Conservation (phyloP, 768 basidiomycete species). For the Crepidotus variabilis region DNA sequence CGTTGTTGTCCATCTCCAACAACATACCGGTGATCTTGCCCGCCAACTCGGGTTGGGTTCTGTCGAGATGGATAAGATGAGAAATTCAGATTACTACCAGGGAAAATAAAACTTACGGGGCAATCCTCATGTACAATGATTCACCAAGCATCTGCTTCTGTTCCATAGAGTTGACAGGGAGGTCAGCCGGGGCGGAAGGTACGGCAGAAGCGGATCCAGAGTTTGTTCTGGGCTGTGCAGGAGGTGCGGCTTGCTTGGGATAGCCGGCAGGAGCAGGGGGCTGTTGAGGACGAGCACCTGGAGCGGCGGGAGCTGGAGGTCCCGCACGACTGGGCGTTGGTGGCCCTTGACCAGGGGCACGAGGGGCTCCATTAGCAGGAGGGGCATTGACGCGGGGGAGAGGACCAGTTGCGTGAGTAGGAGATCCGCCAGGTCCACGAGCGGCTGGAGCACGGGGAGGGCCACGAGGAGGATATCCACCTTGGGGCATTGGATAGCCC, state of each 20-base stretch:
- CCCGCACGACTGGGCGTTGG: conserved; percentile 35
- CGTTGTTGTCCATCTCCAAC: conserved; percentile 97
- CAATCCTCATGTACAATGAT: conserved; percentile 90
- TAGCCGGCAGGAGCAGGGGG: conserved; percentile 27
- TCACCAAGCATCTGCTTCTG: conserved; percentile 99
- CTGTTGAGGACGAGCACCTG: conserved; percentile 28
- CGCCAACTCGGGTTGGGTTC: conserved; percentile 86
- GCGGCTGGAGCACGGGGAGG: conserved; percentile 59
- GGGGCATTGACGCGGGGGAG: conserved; percentile 65
- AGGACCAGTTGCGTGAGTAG: conserved; percentile 57
- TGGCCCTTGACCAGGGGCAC: conserved; percentile 43
- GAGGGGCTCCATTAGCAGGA: conserved; percentile 51
- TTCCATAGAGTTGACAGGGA: conserved; percentile 69
- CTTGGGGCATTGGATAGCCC: conserved; percentile 59
- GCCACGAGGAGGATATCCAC: conserved; percentile 56
- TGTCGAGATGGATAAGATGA: conserved; percentile 22
- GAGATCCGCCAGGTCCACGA: conserved; percentile 69
- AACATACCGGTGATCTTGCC: conserved; percentile 99
- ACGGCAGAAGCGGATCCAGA: conserved; percentile 26
- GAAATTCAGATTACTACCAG: conserved; percentile 9
- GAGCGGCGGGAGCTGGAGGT: conserved; percentile 30
- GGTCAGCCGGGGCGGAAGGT: conserved; percentile 43
- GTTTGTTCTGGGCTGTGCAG: no score
- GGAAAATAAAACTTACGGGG: conserved; percentile 47
- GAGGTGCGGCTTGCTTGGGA: conserved; percentile 37